Percentiles rank a stretch among this genome's conserved stretches.
These are phyloP conservation scores for Ramaria sp. DNA, from an alignment of 768 basidiomycete species.

Conservation along the genomic window DNA sequence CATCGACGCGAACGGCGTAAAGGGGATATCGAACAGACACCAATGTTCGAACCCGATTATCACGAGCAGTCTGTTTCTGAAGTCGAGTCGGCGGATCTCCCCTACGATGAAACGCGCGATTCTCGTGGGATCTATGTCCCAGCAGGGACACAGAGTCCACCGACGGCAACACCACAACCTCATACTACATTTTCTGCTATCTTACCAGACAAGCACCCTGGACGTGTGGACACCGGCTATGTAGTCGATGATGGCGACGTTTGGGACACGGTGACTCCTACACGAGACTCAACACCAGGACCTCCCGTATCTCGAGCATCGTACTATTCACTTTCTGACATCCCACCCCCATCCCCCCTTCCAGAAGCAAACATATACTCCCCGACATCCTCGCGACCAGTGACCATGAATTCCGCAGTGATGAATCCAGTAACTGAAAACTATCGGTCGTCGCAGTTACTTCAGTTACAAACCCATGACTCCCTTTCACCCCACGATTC, in stretches of 20 bases:
- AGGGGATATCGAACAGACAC: conserved; percentile 46
- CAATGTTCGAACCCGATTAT: conserved; percentile 52
- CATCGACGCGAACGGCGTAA: conserved; percentile 35
- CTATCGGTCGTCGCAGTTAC: background rate
- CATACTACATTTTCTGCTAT: background rate
- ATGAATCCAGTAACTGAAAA: background rate
- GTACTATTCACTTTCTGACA: conserved; percentile 45
- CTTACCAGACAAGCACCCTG: background rate
- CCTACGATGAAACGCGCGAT: background rate
- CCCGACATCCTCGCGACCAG: background rate
- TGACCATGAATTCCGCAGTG: background rate
- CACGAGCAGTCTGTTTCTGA: conserved; percentile 61
- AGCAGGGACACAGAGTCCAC: conserved; percentile 3
- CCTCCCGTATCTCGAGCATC: conserved; percentile 24
- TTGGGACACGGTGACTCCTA: conserved; percentile 10
- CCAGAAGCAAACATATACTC: conserved; percentile 18
- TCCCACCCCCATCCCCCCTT: conserved; percentile 46
- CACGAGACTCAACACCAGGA: conserved; percentile 8
- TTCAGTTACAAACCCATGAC: background rate
- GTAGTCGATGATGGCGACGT: background rate
- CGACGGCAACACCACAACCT: background rate
- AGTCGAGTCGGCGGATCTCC: conserved; percentile 22
- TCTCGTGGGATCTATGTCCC: background rate
- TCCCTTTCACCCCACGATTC: background rate
- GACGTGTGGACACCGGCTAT: conserved; percentile 2